These are phyloP conservation scores for Aaosphaeria arxii DNA, from an alignment of 2,329 filamentous ascomycete genomes.

Conservation along the genomic window DNA sequence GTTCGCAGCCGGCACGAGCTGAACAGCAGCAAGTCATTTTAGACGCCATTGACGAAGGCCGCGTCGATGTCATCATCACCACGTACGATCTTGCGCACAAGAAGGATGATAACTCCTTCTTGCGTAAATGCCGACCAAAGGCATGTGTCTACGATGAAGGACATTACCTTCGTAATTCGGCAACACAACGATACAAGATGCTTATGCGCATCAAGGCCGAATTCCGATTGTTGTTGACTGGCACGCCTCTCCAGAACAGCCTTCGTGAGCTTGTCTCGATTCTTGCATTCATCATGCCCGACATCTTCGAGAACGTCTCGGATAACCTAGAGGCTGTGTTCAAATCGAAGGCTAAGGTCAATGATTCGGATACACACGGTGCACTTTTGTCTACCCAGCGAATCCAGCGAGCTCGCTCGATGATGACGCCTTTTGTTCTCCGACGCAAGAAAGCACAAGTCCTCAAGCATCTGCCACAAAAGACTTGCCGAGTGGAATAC, in stretches of 20 bases:
- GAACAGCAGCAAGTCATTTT: conserved; percentile 66
- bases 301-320: conserved; percentile 70
- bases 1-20: conserved; percentile 64
- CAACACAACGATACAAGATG: conserved; percentile 76
- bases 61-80: conserved; percentile 70
- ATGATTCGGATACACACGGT: conserved; percentile 67
- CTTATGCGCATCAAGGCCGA: conserved; percentile 72
- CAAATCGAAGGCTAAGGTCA: conserved; percentile 83
- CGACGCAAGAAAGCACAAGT: conserved; percentile 93
- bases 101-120: conserved; percentile 61
- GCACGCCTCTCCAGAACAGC: conserved; percentile 93
- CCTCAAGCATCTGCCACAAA: conserved; percentile 74
- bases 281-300: conserved; percentile 89
- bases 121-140: conserved; percentile 55
- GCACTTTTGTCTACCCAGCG: conserved; percentile 83
- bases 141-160: conserved; percentile 88
- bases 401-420: conserved; percentile 81
- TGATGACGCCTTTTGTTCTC: conserved; percentile 92
- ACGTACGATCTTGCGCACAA: conserved; percentile 66
- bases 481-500: conserved; percentile 73
- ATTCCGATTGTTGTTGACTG: conserved; percentile 85
- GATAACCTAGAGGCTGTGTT: conserved; percentile 85
- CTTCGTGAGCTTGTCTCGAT: conserved; percentile 87
- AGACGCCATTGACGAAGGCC: conserved; percentile 53
- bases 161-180: conserved; percentile 86